phyloP scores from a whole-genome alignment of 129 eudicot genomes.

The Dittrichia graveolens region DNA sequence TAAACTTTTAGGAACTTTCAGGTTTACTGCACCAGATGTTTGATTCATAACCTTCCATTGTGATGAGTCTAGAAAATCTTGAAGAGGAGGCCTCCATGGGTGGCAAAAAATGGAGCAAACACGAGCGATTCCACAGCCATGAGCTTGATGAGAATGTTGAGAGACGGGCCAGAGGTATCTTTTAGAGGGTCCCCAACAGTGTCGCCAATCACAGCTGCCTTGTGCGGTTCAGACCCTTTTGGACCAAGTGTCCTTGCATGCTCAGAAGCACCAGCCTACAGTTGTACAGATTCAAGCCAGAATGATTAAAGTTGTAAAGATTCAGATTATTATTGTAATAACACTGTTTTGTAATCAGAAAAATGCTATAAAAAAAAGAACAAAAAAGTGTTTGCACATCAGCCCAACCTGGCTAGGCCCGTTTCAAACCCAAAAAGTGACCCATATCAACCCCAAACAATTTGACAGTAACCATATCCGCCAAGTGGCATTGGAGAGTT shows the following conservation, averaged over 20 bases:
- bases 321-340: no score
- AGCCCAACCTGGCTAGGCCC: no score
- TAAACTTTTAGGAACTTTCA: background rate
- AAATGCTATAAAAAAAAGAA: no score
- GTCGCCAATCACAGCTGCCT: slow-evolving; percentile 92
- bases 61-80: slow-evolving; percentile 48
- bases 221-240: slow-evolving; percentile 90
- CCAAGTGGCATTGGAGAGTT: no score
- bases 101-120: slow-evolving; percentile 90
- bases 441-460: no score
- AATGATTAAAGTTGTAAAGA: slow-evolving; percentile 1
- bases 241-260: slow-evolving; percentile 85
- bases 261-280: slow-evolving; percentile 84
- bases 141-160: slow-evolving; percentile 85
- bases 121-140: slow-evolving; percentile 95
- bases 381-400: background rate
- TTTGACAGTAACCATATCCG: no score
- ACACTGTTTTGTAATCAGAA: no score
- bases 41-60: slow-evolving; percentile 2
- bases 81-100: slow-evolving; percentile 88
- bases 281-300: slow-evolving; percentile 1
- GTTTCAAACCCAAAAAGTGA: no score
- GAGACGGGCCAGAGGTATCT: slow-evolving; percentile 92
- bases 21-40: background rate
- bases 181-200: slow-evolving; percentile 87